Conservation (phyloP, 2,329 filamentous ascomycete species). For the Thielaviopsis ethacetica region DNA sequence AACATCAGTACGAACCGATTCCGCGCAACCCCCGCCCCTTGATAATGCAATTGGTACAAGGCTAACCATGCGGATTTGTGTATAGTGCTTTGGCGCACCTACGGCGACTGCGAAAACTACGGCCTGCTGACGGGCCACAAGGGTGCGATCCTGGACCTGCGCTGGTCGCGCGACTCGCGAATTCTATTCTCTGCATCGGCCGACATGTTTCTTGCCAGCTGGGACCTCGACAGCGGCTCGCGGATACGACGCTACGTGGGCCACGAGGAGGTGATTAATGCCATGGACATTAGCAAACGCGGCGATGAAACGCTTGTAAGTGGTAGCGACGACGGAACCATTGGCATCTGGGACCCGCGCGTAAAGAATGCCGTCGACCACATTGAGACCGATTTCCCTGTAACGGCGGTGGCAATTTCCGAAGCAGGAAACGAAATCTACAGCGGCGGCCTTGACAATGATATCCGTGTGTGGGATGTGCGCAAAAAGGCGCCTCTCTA, state of each 20-base stretch:
- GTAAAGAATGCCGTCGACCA: constrained; percentile 78
- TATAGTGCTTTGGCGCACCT: constrained; percentile 81
- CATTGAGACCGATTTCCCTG: constrained; percentile 78
- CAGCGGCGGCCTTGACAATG: constrained; percentile 88
- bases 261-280: constrained; percentile 92
- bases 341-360: constrained; percentile 91
- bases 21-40: no score
- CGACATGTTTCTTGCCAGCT: constrained; percentile 83
- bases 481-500: constrained; percentile 82
- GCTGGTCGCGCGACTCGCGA: constrained; percentile 91
- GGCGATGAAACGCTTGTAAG: constrained; percentile 84
- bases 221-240: constrained; percentile 84
- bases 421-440: constrained; percentile 94
- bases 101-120: constrained; percentile 89
- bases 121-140: constrained; percentile 77
- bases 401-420: constrained; percentile 80
- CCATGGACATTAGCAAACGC: constrained; percentile 71
- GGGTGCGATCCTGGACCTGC: constrained; percentile 77
- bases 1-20: constrained; percentile 51
- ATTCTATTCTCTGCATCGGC: constrained; percentile 85
- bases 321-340: constrained; percentile 82
- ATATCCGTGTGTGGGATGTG: constrained; percentile 93
- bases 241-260: constrained; percentile 84
- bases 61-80: neutral
- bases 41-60: neutral